Evolutionary conservation across 495 filamentous ascomycete species (phyloP).

Genomic region (Aspergillus biplanus): DNA sequence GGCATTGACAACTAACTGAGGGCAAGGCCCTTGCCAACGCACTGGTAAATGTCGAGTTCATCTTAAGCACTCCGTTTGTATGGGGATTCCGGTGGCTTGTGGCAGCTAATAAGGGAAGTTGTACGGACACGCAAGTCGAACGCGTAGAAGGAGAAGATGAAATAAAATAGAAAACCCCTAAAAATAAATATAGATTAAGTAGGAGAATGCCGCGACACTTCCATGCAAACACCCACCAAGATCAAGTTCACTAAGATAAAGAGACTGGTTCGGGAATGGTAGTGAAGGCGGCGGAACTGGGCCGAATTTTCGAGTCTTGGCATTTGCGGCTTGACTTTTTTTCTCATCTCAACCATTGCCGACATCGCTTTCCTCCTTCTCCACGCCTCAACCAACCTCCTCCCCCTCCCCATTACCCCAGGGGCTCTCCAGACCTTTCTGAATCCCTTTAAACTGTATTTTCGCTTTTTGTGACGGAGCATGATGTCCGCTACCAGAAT

Average conservation of each 20-base stretch:
- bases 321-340: conserved; percentile 46
- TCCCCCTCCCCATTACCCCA: conserved; percentile 2
- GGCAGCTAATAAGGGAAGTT: not conserved
- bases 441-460: conserved; percentile 11
- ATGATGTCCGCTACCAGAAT: conserved; percentile 50
- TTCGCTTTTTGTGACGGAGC: conserved; percentile 28
- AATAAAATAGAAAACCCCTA: not conserved
- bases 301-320: conserved; percentile 55
- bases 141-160: not conserved
- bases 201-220: not conserved
- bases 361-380: conserved; percentile 32
- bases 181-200: conserved; percentile 3
- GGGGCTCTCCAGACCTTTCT: conserved; percentile 15
- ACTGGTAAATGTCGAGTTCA: conserved; percentile 43
- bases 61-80: conserved; percentile 26
- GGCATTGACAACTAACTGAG: conserved; percentile 38
- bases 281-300: conserved; percentile 39
- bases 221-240: not conserved
- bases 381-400: conserved; percentile 25
- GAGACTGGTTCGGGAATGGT: conserved; percentile 33
- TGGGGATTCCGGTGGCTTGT: not conserved
- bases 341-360: conserved; percentile 34
- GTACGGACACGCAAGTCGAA: not conserved
- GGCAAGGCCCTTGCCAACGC: conserved; percentile 40
- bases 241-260: conserved; percentile 1